Base-by-base conservation (phyloP, 441 rosid species). In the Pelargonium fulgidum region DNA sequence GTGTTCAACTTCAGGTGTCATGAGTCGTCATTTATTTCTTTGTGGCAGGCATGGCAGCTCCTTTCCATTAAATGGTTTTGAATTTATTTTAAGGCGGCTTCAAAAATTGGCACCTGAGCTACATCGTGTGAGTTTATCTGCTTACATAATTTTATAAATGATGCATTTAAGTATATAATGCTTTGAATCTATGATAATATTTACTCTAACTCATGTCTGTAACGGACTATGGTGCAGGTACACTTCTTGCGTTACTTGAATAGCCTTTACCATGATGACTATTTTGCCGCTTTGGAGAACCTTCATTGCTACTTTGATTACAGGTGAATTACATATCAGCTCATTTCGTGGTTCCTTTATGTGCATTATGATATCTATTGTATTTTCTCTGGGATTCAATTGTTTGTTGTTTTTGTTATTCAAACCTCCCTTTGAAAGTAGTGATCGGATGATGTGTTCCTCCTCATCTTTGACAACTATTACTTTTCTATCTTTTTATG, bases 281-380 rank as follows among this genome's bases (percentile, higher is more conserved):
- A 90, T 83, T 83, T 93, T 82, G 80, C 90, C 79, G 96, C 99
- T 76, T 61, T 90, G 87, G 97, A 94, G 79, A 89, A 84, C 77
- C 96, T 94, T 74, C 96, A 85, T 72, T 83, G 91, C 74, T 92
- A 90, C 77, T 94, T 94, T 74, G 99, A 94, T 79, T 91, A 87
- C 81, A 93, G 99, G 99, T 93, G 77, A 84, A 70, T 70, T 39
- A 70, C 45, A 69, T 61, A 69, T 67, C 68, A 66, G 62, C 56
- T 29, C 24, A 45, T 45, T 14, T 33, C 14, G 22, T 47, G n/a
- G 62, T 26, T 78, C 7, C 11, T 66, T 13, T 9, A 13, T 63
- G 14, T 66, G 26, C 65, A 13, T 9, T 12, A 36, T 64, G 64
- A 44, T 69, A 19, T 59, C 64, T 69, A 47, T 13, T 42, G 67